Evolutionary conservation across 2,329 filamentous ascomycete genomes (phyloP), one percentile per base, ranked within the genome.

Genomic region (Arachnopeziza araneosa): DNA sequence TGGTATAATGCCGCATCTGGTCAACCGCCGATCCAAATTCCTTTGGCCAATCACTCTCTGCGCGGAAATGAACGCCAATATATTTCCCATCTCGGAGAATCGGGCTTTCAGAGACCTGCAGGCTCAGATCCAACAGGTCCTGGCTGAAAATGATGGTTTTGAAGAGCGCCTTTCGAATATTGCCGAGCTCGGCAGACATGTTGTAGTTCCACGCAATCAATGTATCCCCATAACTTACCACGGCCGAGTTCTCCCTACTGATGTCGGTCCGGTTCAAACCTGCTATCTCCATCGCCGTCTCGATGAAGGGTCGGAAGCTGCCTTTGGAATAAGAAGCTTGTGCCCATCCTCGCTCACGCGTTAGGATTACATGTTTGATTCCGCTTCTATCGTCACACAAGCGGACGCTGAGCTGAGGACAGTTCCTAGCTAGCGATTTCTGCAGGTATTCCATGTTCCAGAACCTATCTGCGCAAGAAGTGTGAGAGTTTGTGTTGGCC

Each of bases 31-130:
- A 36, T 10, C 65, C 66, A 36, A 67, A 67, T 30, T 19, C 10
- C 8, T 12, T 22, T 2, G 66, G 65, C 67, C 67, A 69, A 50
- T 68, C 66, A 1, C 19, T 50, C 54, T 68, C 65, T n/a, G 61
- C 66, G 23, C 67, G 61, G 9, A 68, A 52, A 63, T 69, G 66
- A 12, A 68, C 56, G 17, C 62, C 66, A 49, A 69, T 65, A 17
- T 58, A 69, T 5, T 24, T 32, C n/a, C 64, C 65, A 44, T 61
- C 36, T 5, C 54, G 48, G n/a, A 68, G 44, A 7, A 55, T 26
- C 12, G 60, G 59, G 19, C 36, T 56, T 17, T 64, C 19, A 17
- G 53, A 60, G 2, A 68, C 60, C 17, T 52, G 44, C 7, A 24
- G 32, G 10, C 66, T 60, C 8, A 67, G 24, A 26, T 62, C 51